Evolutionary conservation across 2,329 filamentous ascomycete genomes (phyloP), one percentile per base, ranked within the genome.

Genomic region (Colletotrichum spinosum): DNA sequence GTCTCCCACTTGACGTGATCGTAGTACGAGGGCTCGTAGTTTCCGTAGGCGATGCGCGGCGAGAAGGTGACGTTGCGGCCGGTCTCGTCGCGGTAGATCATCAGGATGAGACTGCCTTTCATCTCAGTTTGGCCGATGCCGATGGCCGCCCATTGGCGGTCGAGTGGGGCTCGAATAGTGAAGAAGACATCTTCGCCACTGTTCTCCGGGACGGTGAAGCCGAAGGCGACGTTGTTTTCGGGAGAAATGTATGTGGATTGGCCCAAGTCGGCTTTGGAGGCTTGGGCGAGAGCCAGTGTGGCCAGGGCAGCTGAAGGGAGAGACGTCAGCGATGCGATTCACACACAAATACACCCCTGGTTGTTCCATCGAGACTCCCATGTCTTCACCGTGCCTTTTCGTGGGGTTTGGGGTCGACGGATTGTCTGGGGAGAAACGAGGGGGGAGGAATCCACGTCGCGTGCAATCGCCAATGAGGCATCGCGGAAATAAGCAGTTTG

Each of bases 1-100:
- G 82, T 69, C 15, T 80, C 74, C 67, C 83, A 76, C 8, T 79
- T 69, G 64, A 87, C 75, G 13, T 80, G 75, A 4, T 78, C 72
- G 67, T 79, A 78, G 73, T 81, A 81, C 12, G 75, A 72, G 9
- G 87, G 87, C 72, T 89, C 87, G 69, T 79, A 80, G 69, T 87
- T 77, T 49, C 81, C 83, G 55, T 78, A 76, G 41, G 81, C 77
- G 38, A 84, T 72, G 55, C 87, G 85, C 2, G 86, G 84, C 34
- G 84, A 88, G 61, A 89, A 78, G 34, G 85, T 88, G 60, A 88
- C 80, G 68, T 84, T 84, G 56, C 79, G 74, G 57, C 78, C 80
- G 6, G 76, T 76, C 5, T 75, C 72, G 60, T 81, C 82, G 50
- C 78, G 75, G 75, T 89, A 88, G n/a, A 83, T 75, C 70, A 88